Base-by-base conservation (phyloP, 1,139 yeast genomes). In the Taphrina flavorubra region DNA sequence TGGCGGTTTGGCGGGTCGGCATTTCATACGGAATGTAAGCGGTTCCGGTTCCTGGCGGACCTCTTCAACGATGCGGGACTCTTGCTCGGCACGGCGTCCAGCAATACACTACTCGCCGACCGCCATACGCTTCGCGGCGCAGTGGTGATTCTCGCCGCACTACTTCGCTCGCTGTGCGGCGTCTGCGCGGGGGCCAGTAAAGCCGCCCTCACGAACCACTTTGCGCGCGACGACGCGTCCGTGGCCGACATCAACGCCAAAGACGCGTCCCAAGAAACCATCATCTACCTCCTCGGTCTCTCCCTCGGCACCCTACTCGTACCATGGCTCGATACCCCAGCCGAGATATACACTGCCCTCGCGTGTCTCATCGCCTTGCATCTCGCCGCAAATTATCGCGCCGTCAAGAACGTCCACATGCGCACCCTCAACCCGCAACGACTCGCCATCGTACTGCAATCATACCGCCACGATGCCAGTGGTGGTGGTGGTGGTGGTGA, bases 171-270 rank as follows among this genome's bases (percentile, higher is more conserved):
- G 18, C 73, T 79, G 14, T 79, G 81, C 69, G 80, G 80, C 6
- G 81, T 79, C 42, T 75, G 79, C 78, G 81, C 80, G 8, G 78
- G 78, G 16, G 80, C 81, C 7, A 76, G 79, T 7, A 71, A 79
- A 36, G 80, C 81, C 5, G 81, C 81, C 2, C 73, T 79, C 67
- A 78, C 81, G 8, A 78, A 76, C 72, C 81, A 79, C 68, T 79
- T 79, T 68, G 79, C 81, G 1, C 75, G 76, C 65, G 77, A 71
- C 69, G 70, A 69, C n/a, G 69, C 53, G 7, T 42, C 59, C 18
- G 56, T 69, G 34, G 60, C 78, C 14, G 80, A 78, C 69, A 81
- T 79, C 31, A 77, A 77, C 65, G 81, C 81, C 14, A 79, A 79
- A 69, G 81, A 79, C 64, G 79, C 78, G 69, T 75, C 79, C 11